phyloP scores from a whole-genome alignment of 1,284 basidiomycete genomes.

The Fomitopsis betulina region DNA sequence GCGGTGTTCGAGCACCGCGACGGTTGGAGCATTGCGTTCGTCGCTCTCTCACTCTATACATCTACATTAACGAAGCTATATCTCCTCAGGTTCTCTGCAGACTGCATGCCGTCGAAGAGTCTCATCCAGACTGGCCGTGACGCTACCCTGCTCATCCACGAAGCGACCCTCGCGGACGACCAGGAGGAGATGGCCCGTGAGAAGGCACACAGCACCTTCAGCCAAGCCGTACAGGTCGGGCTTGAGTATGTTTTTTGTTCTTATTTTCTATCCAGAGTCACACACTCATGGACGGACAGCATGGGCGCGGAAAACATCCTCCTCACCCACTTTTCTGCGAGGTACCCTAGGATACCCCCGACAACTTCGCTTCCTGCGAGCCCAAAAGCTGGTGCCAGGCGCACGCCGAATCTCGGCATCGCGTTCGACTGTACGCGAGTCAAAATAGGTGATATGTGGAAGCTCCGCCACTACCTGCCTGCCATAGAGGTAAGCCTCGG shows the following conservation, averaged over 20 bases:
- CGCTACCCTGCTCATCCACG: slow-evolving; percentile 87
- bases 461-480: slow-evolving; percentile 68
- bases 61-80: slow-evolving; percentile 3
- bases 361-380: slow-evolving; percentile 8
- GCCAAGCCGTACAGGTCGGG: slow-evolving; percentile 82
- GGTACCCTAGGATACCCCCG: slow-evolving; percentile 85
- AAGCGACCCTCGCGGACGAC: slow-evolving; percentile 86
- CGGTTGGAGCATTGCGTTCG: slow-evolving; percentile 82
- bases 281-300: slow-evolving; percentile 31
- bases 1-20: slow-evolving; percentile 60
- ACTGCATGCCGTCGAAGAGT: slow-evolving; percentile 76
- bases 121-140: slow-evolving; percentile 64
- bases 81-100: slow-evolving; percentile 69
- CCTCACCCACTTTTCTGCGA: slow-evolving; percentile 93
- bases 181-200: slow-evolving; percentile 64
- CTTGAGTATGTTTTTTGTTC: slow-evolving; percentile 40
- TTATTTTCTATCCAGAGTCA: neutral
- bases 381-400: slow-evolving; percentile 1
- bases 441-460: slow-evolving; percentile 76
- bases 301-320: slow-evolving; percentile 83
- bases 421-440: slow-evolving; percentile 82
- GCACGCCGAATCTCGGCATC: slow-evolving; percentile 50
- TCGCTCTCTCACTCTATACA: slow-evolving; percentile 11
- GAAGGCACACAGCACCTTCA: slow-evolving; percentile 89
- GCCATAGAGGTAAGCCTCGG: slow-evolving; percentile 67